Conservation (phyloP, 2,329 filamentous ascomycete genomes). For the Thermoascus crustaceus region DNA sequence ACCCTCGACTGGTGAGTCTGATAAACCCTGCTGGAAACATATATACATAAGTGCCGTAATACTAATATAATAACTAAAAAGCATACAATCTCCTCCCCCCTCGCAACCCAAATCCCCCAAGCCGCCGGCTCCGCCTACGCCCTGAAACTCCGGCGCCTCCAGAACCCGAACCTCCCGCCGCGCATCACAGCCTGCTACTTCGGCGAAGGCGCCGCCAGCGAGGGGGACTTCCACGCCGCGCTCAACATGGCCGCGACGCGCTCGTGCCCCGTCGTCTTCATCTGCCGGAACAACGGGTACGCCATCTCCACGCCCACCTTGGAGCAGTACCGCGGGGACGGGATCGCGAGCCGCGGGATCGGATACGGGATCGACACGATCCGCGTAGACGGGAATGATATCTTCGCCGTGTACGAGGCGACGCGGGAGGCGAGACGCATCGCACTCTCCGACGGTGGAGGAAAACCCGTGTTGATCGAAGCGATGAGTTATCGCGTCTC, state of each 20-base stretch:
- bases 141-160: conserved; percentile 68
- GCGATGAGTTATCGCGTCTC: conserved; percentile 98
- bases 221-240: conserved; percentile 87
- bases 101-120: conserved; percentile 85
- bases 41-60: too few species aligned
- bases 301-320: conserved; percentile 83
- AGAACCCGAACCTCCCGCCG: conserved; percentile 59
- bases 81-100: conserved; percentile 78
- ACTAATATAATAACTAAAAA: too few species aligned
- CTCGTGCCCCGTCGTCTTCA: conserved; percentile 79
- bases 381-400: conserved; percentile 87
- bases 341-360: conserved; percentile 76
- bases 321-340: conserved; percentile 86
- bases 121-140: conserved; percentile 82
- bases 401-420: conserved; percentile 77
- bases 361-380: conserved; percentile 94
- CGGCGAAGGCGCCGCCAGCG: conserved; percentile 80
- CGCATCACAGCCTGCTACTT: conserved; percentile 78
- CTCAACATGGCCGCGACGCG: conserved; percentile 85
- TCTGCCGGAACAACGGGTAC: conserved; percentile 89
- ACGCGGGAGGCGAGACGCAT: conserved; percentile 68
- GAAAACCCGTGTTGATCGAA: conserved; percentile 80
- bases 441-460: conserved; percentile 71
- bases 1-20: conserved; percentile 71
- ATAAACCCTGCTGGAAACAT: too few species aligned